phyloP scores from a whole-genome alignment of 148 eudicot genomes.

The Camellia granthamiana region DNA sequence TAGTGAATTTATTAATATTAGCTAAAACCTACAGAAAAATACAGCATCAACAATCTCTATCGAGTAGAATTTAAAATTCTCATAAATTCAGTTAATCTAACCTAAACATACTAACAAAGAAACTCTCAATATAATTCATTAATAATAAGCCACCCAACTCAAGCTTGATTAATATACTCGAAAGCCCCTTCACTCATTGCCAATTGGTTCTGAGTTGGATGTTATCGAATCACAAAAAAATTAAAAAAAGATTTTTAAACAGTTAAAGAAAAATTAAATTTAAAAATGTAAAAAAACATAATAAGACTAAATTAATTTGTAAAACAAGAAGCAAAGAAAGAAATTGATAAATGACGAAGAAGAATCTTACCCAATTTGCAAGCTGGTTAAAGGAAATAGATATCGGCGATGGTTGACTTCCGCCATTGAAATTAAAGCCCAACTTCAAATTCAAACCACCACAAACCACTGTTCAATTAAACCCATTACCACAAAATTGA shows the following conservation, averaged over 20 bases:
- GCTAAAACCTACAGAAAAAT: neutral
- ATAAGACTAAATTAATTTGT: neutral
- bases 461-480: constrained; percentile 21
- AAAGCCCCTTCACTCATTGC: too few relatives aligned
- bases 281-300: too few relatives aligned
- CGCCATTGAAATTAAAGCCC: constrained; percentile 37
- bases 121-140: neutral
- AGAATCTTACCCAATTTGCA: constrained; percentile 65
- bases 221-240: too few relatives aligned
- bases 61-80: neutral
- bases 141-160: too few relatives aligned
- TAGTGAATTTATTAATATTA: neutral
- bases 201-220: too few relatives aligned
- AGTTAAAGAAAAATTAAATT: neutral
- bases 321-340: neutral
- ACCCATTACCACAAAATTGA: neutral
- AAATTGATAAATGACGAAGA: neutral
- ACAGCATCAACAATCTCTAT: neutral
- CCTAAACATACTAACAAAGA: neutral
- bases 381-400: constrained; percentile 56
- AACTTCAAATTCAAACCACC: constrained; percentile 17
- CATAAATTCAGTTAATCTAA: neutral
- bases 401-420: constrained; percentile 31
- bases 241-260: neutral
- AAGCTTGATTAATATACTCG: too few relatives aligned